Percentiles rank a stretch among this genome's conserved stretches.
Evolutionary conservation across 345 rosid species (phyloP).

Genomic region (Pseudoturritis turrita): DNA sequence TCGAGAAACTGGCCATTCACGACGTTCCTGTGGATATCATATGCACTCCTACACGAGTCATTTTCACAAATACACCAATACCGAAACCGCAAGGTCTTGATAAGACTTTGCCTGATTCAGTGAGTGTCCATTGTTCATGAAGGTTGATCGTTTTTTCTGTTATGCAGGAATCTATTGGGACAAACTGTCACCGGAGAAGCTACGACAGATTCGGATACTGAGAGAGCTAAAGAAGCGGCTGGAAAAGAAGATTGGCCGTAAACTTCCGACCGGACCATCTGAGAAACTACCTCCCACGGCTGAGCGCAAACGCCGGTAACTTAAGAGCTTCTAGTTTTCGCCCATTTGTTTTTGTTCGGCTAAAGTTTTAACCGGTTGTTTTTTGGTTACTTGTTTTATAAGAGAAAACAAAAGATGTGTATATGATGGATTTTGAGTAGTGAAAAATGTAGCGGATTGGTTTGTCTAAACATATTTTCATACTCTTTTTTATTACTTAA

Average conservation of each 20-base stretch:
- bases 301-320: constrained; percentile 33
- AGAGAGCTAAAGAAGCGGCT: constrained; percentile 65
- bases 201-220: constrained; percentile 67
- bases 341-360: not conserved
- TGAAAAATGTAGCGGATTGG: not conserved
- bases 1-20: constrained; percentile 72
- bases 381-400: not conserved
- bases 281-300: constrained; percentile 79
- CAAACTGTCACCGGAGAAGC: constrained; percentile 74
- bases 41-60: constrained; percentile 79
- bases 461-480: not conserved
- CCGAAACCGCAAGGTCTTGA: constrained; percentile 82
- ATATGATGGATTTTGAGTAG: not conserved
- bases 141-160: not conserved
- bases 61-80: constrained; percentile 56
- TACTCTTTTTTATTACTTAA: too few species aligned
- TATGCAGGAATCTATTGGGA: constrained; percentile 76
- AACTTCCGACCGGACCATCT: constrained; percentile 64
- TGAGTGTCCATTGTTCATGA: not conserved
- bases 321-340: not conserved
- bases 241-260: constrained; percentile 60
- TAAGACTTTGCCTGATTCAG: not conserved
- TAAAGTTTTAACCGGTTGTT: not conserved
- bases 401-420: not conserved
- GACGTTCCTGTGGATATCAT: constrained; percentile 92